Evolutionary conservation across 2,329 filamentous ascomycete species (phyloP).

Genomic region (Nothophoma quercina): DNA sequence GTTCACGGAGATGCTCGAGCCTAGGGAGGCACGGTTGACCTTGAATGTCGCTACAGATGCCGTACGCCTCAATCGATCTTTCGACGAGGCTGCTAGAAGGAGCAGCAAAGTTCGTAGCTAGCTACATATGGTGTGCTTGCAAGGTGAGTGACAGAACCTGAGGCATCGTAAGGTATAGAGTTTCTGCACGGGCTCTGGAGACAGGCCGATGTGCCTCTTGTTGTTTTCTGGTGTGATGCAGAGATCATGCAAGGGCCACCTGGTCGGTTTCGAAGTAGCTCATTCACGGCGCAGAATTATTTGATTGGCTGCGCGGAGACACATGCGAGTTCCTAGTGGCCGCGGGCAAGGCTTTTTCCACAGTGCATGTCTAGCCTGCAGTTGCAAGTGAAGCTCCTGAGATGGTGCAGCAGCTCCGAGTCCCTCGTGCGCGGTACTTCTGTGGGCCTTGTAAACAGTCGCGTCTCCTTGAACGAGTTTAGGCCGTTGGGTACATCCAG

Average conservation of each 20-base stretch:
- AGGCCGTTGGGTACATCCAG: constrained; percentile 15
- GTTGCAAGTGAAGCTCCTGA: constrained; percentile 22
- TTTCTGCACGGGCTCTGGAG: constrained; percentile 15
- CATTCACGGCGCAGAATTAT: constrained; percentile 21
- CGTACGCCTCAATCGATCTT: constrained; percentile 3
- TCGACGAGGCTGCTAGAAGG: constrained; percentile 17
- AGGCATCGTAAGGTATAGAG: constrained; percentile 16
- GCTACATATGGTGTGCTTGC: constrained; percentile 9
- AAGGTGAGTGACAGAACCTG: constrained; percentile 4
- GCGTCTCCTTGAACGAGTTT: constrained; percentile 6
- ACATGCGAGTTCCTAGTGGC: constrained; percentile 28
- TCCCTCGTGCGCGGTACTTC: constrained; percentile 13
- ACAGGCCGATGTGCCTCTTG: constrained; percentile 1
- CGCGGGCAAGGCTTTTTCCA: constrained; percentile 5
- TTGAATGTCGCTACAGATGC: constrained; percentile 14
- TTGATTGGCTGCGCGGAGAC: constrained; percentile 38
- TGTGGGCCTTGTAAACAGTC: constrained; percentile 16
- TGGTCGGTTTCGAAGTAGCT: constrained; percentile 17
- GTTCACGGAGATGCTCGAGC: constrained; percentile 20
- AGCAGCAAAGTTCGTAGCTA: constrained; percentile 14
- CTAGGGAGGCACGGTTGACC: constrained; percentile 7
- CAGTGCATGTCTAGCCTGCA: constrained; percentile 20
- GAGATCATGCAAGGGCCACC: constrained; percentile 19
- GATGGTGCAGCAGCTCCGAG: constrained; percentile 21
- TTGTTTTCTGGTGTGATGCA: constrained; percentile 19